A percentile compares a stretch with the other conserved stretches of the same genome.
These are phyloP conservation scores for Neurospora sp. DNA, from an alignment of 495 filamentous ascomycete genomes.

Conservation along the genomic window DNA sequence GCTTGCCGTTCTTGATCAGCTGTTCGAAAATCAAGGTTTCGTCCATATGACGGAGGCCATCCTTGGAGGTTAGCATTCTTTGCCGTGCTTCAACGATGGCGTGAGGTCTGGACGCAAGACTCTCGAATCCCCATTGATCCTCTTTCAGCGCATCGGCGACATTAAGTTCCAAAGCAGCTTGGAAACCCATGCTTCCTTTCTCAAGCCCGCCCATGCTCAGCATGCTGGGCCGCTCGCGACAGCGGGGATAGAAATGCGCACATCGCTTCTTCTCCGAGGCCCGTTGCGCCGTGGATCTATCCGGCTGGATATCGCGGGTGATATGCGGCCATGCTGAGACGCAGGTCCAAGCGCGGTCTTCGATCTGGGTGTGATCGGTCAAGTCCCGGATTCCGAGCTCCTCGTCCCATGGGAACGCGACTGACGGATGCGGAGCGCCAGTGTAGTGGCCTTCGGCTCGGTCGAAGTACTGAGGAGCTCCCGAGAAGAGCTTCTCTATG, in stretches of 20 bases:
- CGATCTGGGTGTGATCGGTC: slow-evolving; percentile 49
- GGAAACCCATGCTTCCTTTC: slow-evolving; percentile 64
- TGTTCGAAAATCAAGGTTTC: slow-evolving; percentile 42
- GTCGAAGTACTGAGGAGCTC: slow-evolving; percentile 65
- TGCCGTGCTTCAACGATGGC: slow-evolving; percentile 38
- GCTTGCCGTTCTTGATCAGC: slow-evolving; percentile 36
- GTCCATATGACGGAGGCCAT: slow-evolving; percentile 41
- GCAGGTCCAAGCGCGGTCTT: slow-evolving; percentile 44
- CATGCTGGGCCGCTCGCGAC: slow-evolving; percentile 62
- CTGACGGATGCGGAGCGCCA: slow-evolving; percentile 50
- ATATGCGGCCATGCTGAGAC: slow-evolving; percentile 44
- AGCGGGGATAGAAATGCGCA: slow-evolving; percentile 47
- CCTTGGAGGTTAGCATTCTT: slow-evolving; percentile 38
- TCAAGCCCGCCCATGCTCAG: slow-evolving; percentile 62
- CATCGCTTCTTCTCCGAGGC: slow-evolving; percentile 30
- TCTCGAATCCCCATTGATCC: slow-evolving; percentile 40
- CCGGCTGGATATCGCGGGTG: slow-evolving; percentile 30
- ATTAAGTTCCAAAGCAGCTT: slow-evolving; percentile 58
- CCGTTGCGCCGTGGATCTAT: slow-evolving; percentile 25
- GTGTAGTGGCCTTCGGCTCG: slow-evolving; percentile 42
- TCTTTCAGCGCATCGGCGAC: slow-evolving; percentile 52
- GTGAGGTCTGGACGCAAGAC: slow-evolving; percentile 28
- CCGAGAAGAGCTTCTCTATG: slow-evolving; percentile 61
- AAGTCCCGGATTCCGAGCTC: slow-evolving; percentile 51
- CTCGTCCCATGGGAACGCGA: slow-evolving; percentile 62